Base-by-base conservation (phyloP, 257 asterid genomes). In the Lithospermum erythrorhizon region DNA sequence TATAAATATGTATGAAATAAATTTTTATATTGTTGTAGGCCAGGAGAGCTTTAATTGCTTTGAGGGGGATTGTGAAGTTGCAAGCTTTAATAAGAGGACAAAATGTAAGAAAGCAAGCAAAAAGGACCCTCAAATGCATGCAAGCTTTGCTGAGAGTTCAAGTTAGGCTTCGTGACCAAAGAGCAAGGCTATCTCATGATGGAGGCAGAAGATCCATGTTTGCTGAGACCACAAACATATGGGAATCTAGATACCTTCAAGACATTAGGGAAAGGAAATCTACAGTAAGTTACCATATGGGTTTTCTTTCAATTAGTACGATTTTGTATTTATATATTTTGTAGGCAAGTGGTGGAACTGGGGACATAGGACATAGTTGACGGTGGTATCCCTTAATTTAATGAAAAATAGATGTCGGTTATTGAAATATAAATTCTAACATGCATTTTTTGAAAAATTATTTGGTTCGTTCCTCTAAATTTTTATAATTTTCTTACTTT, bases 71-170 rank as follows among this genome's bases (percentile, higher is more conserved):
- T 41, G 85, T 79, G n/a, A 79, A 75, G 54, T 37, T 79, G 68
- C 82, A 79, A 71, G 86, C 86, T 30, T 55, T 80, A 51, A 78
- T 74, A 11, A 69, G 83, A 48, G 85, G 85, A 53, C 75, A 74
- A 67, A 72, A 74, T 45, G 79, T 80, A 7, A 58, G 83, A 10
- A 77, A 77, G 68, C 86, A 75, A 64, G 79, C 81, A 6, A 73
- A 75, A 61, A 73, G 67, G 76, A 79, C 84, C 5, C 59, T 79
- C 15, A 68, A 55, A 54, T 79, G 79, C 35, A 78, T 78, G 81
- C 83, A 80, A 72, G 81, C 86, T 66, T 78, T 80, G 8, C 71
- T 77, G 21, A 61, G 81, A 45, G 77, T 78, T 5, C 83, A 80
- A 59, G 69, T 81, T 49, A 71, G 68, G 30, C 70, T 75, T 32